Percentiles rank a stretch among this genome's conserved stretches.
Conservation (phyloP, 1,139 yeast species). For the Suhomyces chickasaworum region DNA sequence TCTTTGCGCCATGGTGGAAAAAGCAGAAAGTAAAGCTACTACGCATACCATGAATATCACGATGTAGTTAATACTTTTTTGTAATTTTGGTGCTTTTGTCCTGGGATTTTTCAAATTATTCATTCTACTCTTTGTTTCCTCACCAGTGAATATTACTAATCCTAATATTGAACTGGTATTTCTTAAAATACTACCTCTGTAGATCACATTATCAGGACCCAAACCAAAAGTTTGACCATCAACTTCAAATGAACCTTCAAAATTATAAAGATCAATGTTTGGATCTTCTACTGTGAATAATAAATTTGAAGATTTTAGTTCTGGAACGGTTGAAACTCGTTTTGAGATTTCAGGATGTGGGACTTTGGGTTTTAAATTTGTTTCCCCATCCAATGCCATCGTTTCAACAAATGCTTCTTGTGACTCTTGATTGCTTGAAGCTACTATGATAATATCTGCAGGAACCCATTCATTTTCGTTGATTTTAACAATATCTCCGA, state of each 20-base stretch:
- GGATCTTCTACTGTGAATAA: constrained; percentile 83
- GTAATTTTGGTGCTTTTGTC: constrained; percentile 90
- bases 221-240: constrained; percentile 51
- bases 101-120: constrained; percentile 89
- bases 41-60: constrained; percentile 86
- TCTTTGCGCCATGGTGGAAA: constrained; percentile 81
- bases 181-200: constrained; percentile 85
- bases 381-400: constrained; percentile 97
- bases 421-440: constrained; percentile 57
- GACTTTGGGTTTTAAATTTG: constrained; percentile 74
- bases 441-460: constrained; percentile 76
- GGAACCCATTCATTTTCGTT: constrained; percentile 90
- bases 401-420: constrained; percentile 88
- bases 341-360: constrained; percentile 67
- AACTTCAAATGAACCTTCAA: constrained; percentile 68
- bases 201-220: constrained; percentile 77
- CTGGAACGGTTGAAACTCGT: constrained; percentile 49
- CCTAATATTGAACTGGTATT: constrained; percentile 79
- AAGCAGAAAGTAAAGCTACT: constrained; percentile 71
- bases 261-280: constrained; percentile 84
- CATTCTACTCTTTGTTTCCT: constrained; percentile 94
- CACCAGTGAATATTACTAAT: constrained; percentile 88
- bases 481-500: constrained; percentile 79
- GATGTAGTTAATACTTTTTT: constrained; percentile 76
- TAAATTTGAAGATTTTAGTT: constrained; percentile 53